phyloP scores from a whole-genome alignment of 2,329 filamentous ascomycete species.

The Lasiodiplodia citricola region DNA sequence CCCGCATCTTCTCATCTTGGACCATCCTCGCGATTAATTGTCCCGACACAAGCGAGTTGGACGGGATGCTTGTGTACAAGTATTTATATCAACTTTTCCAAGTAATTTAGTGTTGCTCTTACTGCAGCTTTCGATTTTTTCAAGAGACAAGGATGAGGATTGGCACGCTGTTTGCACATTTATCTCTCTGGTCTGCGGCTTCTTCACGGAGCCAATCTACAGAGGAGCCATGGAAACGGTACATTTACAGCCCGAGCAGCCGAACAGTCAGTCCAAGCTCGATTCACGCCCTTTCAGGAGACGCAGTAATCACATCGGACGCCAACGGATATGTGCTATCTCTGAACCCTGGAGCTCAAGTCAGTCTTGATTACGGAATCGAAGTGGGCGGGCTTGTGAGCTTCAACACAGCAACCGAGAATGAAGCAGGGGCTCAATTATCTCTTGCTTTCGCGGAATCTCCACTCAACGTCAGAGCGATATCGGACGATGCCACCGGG shows the following conservation, averaged over 20 bases:
- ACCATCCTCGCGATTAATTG: background rate
- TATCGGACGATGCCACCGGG: slow-evolving; percentile 48
- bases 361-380: slow-evolving; percentile 60
- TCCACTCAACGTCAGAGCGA: slow-evolving; percentile 50
- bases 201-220: background rate
- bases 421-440: slow-evolving; percentile 40
- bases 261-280: background rate
- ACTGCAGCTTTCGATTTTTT: background rate
- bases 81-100: background rate
- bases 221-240: background rate
- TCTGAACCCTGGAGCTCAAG: background rate
- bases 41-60: background rate
- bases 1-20: background rate
- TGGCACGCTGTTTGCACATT: background rate
- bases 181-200: background rate
- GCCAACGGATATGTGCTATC: background rate
- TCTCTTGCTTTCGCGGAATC: slow-evolving; percentile 51
- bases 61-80: background rate
- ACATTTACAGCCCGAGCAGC: background rate
- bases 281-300: background rate
- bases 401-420: slow-evolving; percentile 52
- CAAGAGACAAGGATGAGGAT: background rate
- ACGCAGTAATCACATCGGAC: background rate
- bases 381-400: slow-evolving; percentile 63
- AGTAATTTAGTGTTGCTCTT: background rate